A percentile compares a stretch with the other conserved stretches of the same genome.
phyloP scores from a whole-genome alignment of 305 asterid species.

The Euphrasia arctica region DNA sequence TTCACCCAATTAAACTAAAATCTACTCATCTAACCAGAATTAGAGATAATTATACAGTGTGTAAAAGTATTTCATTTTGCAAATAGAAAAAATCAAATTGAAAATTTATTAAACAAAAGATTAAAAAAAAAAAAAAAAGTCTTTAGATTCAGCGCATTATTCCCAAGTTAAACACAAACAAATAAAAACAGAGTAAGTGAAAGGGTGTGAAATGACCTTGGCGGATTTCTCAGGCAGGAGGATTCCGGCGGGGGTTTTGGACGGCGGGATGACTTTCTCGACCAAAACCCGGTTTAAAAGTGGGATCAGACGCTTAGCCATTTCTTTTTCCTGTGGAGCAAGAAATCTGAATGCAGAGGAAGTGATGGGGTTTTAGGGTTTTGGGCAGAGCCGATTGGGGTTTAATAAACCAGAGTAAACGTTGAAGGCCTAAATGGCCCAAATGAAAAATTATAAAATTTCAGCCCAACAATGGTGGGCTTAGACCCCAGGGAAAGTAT shows the following conservation, averaged over 20 bases:
- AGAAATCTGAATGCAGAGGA: conserved; percentile 5
- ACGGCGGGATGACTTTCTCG: conserved; percentile 50
- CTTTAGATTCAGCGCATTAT: neutral
- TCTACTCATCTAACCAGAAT: neutral
- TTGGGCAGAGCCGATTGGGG: conserved; percentile 15
- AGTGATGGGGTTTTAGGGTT: conserved; percentile 33
- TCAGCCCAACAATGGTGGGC: no score
- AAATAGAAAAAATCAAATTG: neutral
- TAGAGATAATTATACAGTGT: no score
- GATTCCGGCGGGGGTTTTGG: conserved; percentile 56
- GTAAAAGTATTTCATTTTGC: neutral
- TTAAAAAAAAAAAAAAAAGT: neutral
- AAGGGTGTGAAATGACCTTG: conserved; percentile 34
- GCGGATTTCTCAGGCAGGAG: conserved; percentile 68
- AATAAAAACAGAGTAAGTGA: neutral
- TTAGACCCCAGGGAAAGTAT: no score
- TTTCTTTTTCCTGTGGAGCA: conserved; percentile 22
- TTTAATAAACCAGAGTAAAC: conserved; percentile 15
- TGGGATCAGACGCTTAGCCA: conserved; percentile 72
- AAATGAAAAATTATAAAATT: no score
- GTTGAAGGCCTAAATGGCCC: conserved; percentile 31
- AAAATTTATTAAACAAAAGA: neutral
- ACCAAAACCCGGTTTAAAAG: conserved; percentile 57
- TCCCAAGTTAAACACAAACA: neutral
- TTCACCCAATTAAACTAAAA: neutral